phyloP scores from a whole-genome alignment of 2,329 filamentous ascomycete genomes.

The Pestalotiopsis sp. region DNA sequence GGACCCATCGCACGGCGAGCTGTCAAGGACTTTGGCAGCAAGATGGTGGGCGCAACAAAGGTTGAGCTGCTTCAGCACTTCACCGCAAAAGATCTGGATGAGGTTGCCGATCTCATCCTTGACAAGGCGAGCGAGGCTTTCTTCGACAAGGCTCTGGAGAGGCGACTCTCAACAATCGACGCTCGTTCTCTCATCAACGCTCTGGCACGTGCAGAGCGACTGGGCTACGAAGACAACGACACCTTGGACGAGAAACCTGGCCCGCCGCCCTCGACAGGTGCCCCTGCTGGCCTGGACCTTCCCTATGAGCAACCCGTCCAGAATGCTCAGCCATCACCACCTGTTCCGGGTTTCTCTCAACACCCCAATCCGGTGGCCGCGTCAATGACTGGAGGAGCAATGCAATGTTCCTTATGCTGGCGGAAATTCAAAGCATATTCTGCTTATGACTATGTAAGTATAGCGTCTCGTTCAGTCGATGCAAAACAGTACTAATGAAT shows the following conservation, averaged over 20 bases:
- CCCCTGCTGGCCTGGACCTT: slow-evolving; percentile 14
- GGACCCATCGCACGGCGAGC: slow-evolving; percentile 35
- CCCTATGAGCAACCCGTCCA: not conserved
- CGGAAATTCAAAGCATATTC: slow-evolving; percentile 23
- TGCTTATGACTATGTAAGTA: slow-evolving; percentile 31
- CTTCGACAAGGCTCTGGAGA: slow-evolving; percentile 52
- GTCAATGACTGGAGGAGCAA: slow-evolving; percentile 5
- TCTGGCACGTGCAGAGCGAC: slow-evolving; percentile 54
- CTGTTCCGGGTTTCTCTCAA: not conserved
- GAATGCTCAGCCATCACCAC: not conserved
- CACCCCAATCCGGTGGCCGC: not conserved
- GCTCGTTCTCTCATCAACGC: slow-evolving; percentile 57
- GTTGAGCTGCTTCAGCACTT: slow-evolving; percentile 43
- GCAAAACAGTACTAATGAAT: not conserved
- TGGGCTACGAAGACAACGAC: slow-evolving; percentile 55
- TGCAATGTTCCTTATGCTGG: slow-evolving; percentile 30
- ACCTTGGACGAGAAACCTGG: slow-evolving; percentile 41
- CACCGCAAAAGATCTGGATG: slow-evolving; percentile 42
- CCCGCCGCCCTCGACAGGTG: not conserved
- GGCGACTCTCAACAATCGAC: slow-evolving; percentile 52
- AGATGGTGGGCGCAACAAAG: slow-evolving; percentile 41
- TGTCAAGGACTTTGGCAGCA: slow-evolving; percentile 46
- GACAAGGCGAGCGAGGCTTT: slow-evolving; percentile 47
- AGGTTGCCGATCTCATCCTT: slow-evolving; percentile 43
- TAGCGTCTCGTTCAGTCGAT: not conserved